These are phyloP conservation scores for Geranium incanum DNA, from an alignment of 441 rosid genomes.

Conservation along the genomic window DNA sequence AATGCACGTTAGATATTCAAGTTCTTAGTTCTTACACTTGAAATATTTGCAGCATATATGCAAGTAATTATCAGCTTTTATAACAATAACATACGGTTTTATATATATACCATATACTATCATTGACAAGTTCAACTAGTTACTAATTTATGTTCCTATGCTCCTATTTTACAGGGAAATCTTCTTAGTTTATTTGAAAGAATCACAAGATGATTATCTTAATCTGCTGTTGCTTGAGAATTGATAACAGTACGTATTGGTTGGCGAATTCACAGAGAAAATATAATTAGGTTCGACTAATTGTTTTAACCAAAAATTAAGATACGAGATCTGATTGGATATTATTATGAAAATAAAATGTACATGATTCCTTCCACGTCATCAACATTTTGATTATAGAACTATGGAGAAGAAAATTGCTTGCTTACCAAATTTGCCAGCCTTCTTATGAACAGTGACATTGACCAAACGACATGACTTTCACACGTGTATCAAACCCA, in stretches of 20 bases:
- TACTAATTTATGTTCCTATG: not conserved
- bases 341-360: not conserved
- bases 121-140: not conserved
- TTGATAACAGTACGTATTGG: not conserved
- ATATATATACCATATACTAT: not conserved
- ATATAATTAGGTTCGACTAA: not conserved
- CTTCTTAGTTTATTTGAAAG: not conserved
- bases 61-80: not conserved
- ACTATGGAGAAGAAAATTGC: not conserved
- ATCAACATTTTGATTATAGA: not conserved
- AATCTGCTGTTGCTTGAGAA: not conserved
- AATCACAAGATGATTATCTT: not conserved
- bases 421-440: slow-evolving; percentile 3
- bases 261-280: not conserved
- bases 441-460: slow-evolving; percentile 5
- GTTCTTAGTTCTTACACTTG: not conserved
- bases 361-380: not conserved
- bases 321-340: slow-evolving; percentile 5
- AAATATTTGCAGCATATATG: not conserved
- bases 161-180: not conserved
- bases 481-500: not conserved
- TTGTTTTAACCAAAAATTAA: not conserved
- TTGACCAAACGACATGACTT: not conserved
- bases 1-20: not conserved
- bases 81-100: not conserved